phyloP scores from a whole-genome alignment of 352 stramenopile genomes.

The Plasmopara muralis region DNA sequence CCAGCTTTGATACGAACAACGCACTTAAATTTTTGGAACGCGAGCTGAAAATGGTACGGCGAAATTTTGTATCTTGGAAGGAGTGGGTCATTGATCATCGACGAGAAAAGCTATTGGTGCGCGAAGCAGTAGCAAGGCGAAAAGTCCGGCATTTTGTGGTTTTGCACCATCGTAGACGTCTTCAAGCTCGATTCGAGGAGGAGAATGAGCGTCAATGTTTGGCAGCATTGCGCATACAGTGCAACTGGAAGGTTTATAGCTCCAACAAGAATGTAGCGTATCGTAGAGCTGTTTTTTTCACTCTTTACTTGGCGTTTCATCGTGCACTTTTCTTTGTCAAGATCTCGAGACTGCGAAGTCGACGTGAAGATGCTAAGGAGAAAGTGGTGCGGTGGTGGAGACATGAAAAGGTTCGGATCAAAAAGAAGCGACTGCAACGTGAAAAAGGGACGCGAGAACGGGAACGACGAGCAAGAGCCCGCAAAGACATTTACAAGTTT shows the following conservation, averaged over 20 bases:
- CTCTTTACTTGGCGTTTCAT: conserved; percentile 36
- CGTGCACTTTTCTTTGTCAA: conserved; percentile 36
- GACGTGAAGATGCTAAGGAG: conserved; percentile 26
- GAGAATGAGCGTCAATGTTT: conserved; percentile 2
- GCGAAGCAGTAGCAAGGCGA: conserved; percentile 15
- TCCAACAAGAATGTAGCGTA: neutral
- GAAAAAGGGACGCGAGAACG: conserved; percentile 13
- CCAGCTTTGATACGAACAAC: neutral
- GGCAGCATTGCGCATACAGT: conserved; percentile 24
- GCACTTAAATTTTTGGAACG: conserved; percentile 40
- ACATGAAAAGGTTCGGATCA: conserved; percentile 8
- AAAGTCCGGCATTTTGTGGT: conserved; percentile 27
- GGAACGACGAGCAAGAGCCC: conserved; percentile 19
- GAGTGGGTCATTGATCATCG: conserved; percentile 15
- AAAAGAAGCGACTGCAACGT: conserved; percentile 8
- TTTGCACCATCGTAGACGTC: conserved; percentile 6
- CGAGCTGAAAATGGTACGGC: conserved; percentile 62
- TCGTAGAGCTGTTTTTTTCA: conserved; percentile 25
- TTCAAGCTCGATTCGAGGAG: conserved; percentile 9
- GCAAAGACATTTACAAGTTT: conserved; percentile 35
- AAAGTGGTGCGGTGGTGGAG: conserved; percentile 44
- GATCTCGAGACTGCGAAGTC: conserved; percentile 15
- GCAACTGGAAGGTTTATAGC: conserved; percentile 17
- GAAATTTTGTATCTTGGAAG: conserved; percentile 43
- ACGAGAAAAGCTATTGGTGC: conserved; percentile 21